phyloP scores from a whole-genome alignment of 2,329 filamentous ascomycete species.

The Fusarium foetens region DNA sequence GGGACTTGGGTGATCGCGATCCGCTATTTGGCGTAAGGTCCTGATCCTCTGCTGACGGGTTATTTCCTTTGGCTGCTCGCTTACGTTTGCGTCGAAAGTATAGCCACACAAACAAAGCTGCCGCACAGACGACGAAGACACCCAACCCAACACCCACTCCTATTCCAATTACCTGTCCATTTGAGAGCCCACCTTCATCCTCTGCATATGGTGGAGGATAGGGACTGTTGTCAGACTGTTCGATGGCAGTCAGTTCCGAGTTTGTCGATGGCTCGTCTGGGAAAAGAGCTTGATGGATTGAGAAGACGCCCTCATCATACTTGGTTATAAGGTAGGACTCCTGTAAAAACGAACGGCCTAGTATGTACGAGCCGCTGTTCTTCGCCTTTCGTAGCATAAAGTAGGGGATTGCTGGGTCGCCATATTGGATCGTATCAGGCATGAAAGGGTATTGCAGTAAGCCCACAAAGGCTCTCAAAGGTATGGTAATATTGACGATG shows the following conservation, averaged over 20 bases:
- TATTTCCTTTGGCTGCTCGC: conserved; percentile 31
- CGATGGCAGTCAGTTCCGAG: conserved; percentile 56
- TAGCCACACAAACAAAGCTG: conserved; percentile 47
- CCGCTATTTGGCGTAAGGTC: conserved; percentile 50
- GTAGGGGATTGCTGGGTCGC: conserved; percentile 63
- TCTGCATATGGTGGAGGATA: conserved; percentile 52
- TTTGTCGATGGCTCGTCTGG: conserved; percentile 55
- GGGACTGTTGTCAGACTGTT: conserved; percentile 57
- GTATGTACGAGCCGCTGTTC: conserved; percentile 65
- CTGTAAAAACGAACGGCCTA: conserved; percentile 76
- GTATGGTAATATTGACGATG: conserved; percentile 67
- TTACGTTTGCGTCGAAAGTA: conserved; percentile 50
- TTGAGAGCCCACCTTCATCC: conserved; percentile 48
- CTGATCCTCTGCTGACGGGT: conserved; percentile 49
- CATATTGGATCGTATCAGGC: conserved; percentile 55
- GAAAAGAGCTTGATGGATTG: conserved; percentile 65
- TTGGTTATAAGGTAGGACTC: conserved; percentile 70
- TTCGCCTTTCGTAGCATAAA: conserved; percentile 71
- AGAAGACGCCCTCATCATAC: conserved; percentile 64
- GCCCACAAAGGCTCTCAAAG: conserved; percentile 61
- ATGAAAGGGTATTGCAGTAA: conserved; percentile 61
- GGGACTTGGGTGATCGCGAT: conserved; percentile 38
- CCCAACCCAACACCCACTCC: conserved; percentile 57
- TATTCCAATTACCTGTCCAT: conserved; percentile 58
- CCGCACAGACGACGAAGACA: conserved; percentile 45